These are phyloP conservation scores for Penicillium oxalicum DNA, from an alignment of 2,329 filamentous ascomycete species.

Conservation along the genomic window DNA sequence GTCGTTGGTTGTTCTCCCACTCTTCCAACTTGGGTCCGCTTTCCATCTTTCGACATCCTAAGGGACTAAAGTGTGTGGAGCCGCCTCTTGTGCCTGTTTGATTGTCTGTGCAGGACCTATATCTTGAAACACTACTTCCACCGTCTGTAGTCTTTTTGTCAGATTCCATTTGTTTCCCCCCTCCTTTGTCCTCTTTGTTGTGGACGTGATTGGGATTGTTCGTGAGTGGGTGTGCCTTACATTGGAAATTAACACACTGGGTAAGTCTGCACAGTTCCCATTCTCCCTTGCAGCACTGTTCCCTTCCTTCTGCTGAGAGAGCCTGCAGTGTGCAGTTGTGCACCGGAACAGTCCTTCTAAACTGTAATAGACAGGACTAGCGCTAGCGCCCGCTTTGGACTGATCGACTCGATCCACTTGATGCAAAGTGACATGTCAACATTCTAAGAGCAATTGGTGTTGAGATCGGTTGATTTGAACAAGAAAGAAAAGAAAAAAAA, in stretches of 20 bases:
- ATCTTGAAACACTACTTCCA: not conserved
- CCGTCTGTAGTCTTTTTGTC: too few species aligned
- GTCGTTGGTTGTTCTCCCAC: slow-evolving; percentile 1
- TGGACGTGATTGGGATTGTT: too few species aligned
- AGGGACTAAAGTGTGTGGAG: not conserved
- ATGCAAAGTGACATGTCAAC: slow-evolving; percentile 19
- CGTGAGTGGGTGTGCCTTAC: slow-evolving; percentile 9
- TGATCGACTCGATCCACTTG: slow-evolving; percentile 10
- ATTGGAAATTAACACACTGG: slow-evolving; percentile 8
- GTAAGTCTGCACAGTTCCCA: slow-evolving; percentile 4
- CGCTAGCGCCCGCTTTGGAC: slow-evolving; percentile 9
- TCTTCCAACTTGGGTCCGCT: not conserved
- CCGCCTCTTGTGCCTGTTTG: not conserved
- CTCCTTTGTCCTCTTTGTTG: too few species aligned
- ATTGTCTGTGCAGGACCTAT: not conserved
- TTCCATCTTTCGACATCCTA: too few species aligned
- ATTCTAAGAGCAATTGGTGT: slow-evolving; percentile 12
- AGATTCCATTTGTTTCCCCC: too few species aligned
- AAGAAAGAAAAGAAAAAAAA: slow-evolving; percentile 1
- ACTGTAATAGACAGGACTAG: too few species aligned
- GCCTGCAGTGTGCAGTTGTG: too few species aligned
- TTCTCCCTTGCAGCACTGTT: slow-evolving; percentile 12
- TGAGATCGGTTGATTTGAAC: slow-evolving; percentile 4
- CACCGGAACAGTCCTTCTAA: too few species aligned
- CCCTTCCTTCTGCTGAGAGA: slow-evolving; percentile 1